A percentile compares a stretch with the other conserved stretches of the same genome.
Evolutionary conservation across 352 stramenopile genomes (phyloP).

Genomic region (Phytophthora kernoviae): DNA sequence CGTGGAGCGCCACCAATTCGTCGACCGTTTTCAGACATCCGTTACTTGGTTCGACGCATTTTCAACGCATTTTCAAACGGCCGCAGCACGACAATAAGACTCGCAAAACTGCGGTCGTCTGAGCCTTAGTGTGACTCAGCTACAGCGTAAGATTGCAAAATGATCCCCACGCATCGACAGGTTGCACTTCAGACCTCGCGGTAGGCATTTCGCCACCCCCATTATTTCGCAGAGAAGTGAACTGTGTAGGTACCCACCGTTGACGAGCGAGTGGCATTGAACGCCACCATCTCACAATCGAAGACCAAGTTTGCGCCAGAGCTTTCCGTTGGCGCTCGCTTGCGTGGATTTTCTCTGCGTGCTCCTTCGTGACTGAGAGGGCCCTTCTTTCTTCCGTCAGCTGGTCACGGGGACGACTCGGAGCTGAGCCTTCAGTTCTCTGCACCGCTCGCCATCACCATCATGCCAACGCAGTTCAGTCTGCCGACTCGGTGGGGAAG

Average conservation of each 20-base stretch:
- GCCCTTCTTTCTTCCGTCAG: slow-evolving; percentile 26
- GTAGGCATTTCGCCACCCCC: too few species aligned
- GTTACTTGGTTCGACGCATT: slow-evolving; percentile 3
- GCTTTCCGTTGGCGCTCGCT: slow-evolving; percentile 14
- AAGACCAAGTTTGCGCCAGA: slow-evolving; percentile 26
- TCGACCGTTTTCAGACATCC: background rate
- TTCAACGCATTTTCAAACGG: background rate
- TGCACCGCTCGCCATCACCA: slow-evolving; percentile 24
- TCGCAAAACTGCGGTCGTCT: background rate
- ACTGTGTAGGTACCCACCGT: too few species aligned
- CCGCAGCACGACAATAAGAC: background rate
- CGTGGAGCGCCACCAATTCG: background rate
- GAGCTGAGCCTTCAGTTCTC: slow-evolving; percentile 32
- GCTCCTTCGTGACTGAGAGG: slow-evolving; percentile 14
- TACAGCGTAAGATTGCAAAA: too few species aligned
- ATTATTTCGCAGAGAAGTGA: too few species aligned
- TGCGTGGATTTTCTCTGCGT: slow-evolving; percentile 35
- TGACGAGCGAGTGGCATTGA: too few species aligned
- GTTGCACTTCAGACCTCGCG: too few species aligned
- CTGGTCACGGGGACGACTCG: slow-evolving; percentile 7
- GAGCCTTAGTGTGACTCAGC: too few species aligned
- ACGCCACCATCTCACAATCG: slow-evolving; percentile 16
- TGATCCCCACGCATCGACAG: too few species aligned
- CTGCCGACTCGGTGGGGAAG: background rate
- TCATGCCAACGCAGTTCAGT: slow-evolving; percentile 10